Base-by-base conservation (phyloP, 31 red algal genomes). In the Bonnemaisonia californica region DNA sequence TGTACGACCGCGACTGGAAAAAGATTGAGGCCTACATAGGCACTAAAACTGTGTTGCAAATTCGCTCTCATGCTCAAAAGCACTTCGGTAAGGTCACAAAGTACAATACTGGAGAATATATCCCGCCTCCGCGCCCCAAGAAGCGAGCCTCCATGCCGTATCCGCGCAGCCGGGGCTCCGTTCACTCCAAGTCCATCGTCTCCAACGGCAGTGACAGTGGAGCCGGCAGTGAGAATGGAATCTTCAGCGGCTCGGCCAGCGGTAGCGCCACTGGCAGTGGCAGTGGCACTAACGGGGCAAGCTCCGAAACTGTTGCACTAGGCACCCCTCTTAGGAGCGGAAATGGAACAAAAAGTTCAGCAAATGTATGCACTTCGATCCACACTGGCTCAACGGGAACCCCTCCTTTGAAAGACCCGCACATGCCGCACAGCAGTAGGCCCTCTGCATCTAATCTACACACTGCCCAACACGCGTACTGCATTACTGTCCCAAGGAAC, bases 1-100 rank as follows among this genome's bases (percentile, higher is more conserved):
- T 98, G 18, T 98, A 92, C 73, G 89, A 92, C 61, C 66, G 96
- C 4, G 92, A 98, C 79, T 98, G 96, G 96, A 98, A 95, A 41
- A 77, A 66, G 42, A 98, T 98, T 27, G 91, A 98, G 71, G 77
- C 57, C 0, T 92, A 95, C 64, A 89, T 98, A 9, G 88, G 88
- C 33, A 92, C 96, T 16, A 98, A 98, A 51, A 98, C 86, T 22
- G 96, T 98, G 23, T 57, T 98, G 41, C 96, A 98, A 58, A 98
- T 98, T 76, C 81, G 96, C 4, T 93, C 89, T 5, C 96, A 98
- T 79, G 96, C 96, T 0, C 96, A 98, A 58, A 98, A 98, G 58
- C 82, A 95, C 54, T 98, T 98, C 79, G 72, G 86, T 1, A 94
- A 94, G 63, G 88, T 98, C 29, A 54, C 93, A 39, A 95, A 95